phyloP scores from a whole-genome alignment of 116 monocot species.

The Iris pallida region DNA sequence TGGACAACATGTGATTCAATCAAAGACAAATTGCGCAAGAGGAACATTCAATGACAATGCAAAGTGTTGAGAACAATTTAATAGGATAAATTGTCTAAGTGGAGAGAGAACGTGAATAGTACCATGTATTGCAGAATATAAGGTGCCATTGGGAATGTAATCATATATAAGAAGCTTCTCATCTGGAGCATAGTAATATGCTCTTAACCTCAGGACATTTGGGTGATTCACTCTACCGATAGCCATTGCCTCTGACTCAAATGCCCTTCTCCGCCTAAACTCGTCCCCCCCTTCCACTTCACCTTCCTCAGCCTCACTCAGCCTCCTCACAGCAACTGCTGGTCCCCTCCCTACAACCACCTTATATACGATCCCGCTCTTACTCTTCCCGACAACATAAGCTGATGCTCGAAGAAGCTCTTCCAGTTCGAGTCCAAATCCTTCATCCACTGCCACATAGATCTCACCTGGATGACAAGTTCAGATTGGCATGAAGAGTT shows the following conservation, averaged over 20 bases:
- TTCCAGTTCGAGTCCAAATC: conserved; percentile 75
- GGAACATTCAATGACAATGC: too few relatives aligned
- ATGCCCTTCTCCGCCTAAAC: conserved; percentile 56
- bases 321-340: conserved; percentile 61
- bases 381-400: conserved; percentile 89
- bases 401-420: conserved; percentile 89
- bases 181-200: conserved; percentile 91
- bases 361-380: conserved; percentile 78
- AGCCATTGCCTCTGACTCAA: conserved; percentile 73
- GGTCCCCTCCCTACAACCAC: conserved; percentile 57
- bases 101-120: background rate
- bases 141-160: conserved; percentile 71
- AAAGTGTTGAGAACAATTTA: background rate
- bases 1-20: background rate
- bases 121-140: conserved; percentile 66
- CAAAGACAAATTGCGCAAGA: too few relatives aligned
- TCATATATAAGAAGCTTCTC: conserved; percentile 94
- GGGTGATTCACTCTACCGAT: conserved; percentile 69
- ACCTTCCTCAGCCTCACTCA: conserved; percentile 71
- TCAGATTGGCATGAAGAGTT: background rate
- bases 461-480: conserved; percentile 35
- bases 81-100: too few relatives aligned
- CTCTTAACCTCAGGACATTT: conserved; percentile 65
- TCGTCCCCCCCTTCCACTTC: conserved; percentile 31
- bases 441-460: conserved; percentile 80